Conservation (phyloP, 305 asterid genomes). For the Fraxinus ornus region DNA sequence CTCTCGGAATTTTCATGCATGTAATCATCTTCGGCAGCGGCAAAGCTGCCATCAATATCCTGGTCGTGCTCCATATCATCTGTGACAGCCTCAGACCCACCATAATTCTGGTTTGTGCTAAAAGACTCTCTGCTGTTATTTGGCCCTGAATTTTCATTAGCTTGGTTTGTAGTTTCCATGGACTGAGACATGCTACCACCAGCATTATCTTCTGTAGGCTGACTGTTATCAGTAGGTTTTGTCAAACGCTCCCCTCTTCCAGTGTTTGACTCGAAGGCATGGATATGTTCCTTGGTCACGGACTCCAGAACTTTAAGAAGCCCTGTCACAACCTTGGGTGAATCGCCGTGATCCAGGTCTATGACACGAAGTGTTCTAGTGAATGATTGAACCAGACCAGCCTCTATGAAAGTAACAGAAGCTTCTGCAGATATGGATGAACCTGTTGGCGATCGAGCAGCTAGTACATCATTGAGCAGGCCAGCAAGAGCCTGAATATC, state of each 20-base stretch:
- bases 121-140: constrained; percentile 52
- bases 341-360: constrained; percentile 88
- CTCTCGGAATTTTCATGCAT: constrained; percentile 89
- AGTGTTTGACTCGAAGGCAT: constrained; percentile 62
- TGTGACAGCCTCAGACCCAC: constrained; percentile 86
- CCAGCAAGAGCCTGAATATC: constrained; percentile 69
- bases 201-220: constrained; percentile 42
- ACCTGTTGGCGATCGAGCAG: constrained; percentile 93
- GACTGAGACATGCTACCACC: constrained; percentile 42
- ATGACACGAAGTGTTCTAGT: constrained; percentile 65
- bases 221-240: constrained; percentile 53
- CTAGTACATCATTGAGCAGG: constrained; percentile 76
- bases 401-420: constrained; percentile 83
- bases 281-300: constrained; percentile 91
- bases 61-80: constrained; percentile 99
- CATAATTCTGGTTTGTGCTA: constrained; percentile 54
- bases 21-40: constrained; percentile 79
- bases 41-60: constrained; percentile 78
- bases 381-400: constrained; percentile 75
- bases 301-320: constrained; percentile 86
- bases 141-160: constrained; percentile 48
- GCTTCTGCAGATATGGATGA: constrained; percentile 88
- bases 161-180: constrained; percentile 48
- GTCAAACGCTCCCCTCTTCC: constrained; percentile 55
- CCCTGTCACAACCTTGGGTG: constrained; percentile 75